Evolutionary conservation across 1,284 basidiomycete genomes (phyloP), one percentile per base, ranked within the genome.

Genomic region (Thecaphora frezii): DNA sequence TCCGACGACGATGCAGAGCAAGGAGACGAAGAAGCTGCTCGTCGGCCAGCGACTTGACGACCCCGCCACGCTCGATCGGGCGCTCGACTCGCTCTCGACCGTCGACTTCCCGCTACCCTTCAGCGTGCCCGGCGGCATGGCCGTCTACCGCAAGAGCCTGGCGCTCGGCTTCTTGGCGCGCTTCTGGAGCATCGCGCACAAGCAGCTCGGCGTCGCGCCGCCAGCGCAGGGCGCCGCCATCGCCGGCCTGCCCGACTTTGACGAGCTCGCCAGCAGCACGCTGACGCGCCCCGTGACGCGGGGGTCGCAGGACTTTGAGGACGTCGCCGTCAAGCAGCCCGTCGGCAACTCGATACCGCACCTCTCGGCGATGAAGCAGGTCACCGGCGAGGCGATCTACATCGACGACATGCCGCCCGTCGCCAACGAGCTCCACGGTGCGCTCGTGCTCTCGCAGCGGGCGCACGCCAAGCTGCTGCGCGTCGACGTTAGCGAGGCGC

Each of bases 61-160:
- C 23, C 40, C 53, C 1, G 48, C 44, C 33, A 48, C 58, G 28
- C 44, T 66, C 10, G 40, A 46, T 10, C 40, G 54, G 14, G 49
- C 61, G 2, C 41, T 66, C 33, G 51, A 58, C 48, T 54, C 61
- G 18, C 55, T 78, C 26, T 52, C 69, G 4, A 56, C 59, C 38
- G 19, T 56, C 16, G 79, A 81, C 44, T 78, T 79, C 53, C 65
- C 69, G 33, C 59, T 81, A 0, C 69, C 72, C 1, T 79, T 56
- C 60, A 61, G 68, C 26, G 80, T 80, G 3, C 80, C 79, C 3
- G 80, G 80, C 43, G 80, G 79, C 4, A 81, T 81, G 80, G 67
- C 79, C 9, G 48, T 73, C 22, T 81, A 76, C 56, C 77, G 80
- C 18, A 76, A 77, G 36, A 74, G 71, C 8, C 73, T 81, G 16